phyloP scores from a whole-genome alignment of 257 asterid species.

The Petunia axillaris region DNA sequence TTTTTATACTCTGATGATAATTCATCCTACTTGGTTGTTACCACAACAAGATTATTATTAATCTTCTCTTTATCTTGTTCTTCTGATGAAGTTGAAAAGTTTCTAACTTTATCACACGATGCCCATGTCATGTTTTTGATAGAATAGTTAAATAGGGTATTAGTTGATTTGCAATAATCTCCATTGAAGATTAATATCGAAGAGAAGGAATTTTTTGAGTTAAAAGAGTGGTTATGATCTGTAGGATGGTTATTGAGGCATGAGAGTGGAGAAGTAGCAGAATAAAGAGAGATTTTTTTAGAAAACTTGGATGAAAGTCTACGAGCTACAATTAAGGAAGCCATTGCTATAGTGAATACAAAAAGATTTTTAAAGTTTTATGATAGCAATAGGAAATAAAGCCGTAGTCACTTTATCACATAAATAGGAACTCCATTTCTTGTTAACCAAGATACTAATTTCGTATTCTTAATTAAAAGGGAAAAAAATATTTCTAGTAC shows the following conservation, averaged over 20 bases:
- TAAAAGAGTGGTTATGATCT: no score
- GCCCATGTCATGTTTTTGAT: background rate
- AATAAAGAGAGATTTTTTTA: background rate
- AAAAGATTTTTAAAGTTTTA: no score
- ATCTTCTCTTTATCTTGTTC: background rate
- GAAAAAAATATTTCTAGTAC: no score
- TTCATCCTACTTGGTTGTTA: no score
- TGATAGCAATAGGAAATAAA: no score
- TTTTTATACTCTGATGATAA: background rate
- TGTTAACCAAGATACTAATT: no score
- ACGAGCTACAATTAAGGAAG: background rate
- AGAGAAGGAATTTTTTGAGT: background rate
- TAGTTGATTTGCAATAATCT: background rate
- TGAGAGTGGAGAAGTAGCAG: no score
- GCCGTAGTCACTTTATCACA: no score
- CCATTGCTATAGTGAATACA: background rate
- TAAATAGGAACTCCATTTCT: no score
- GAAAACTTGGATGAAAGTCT: background rate
- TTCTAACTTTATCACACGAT: background rate
- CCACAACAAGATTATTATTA: no score
- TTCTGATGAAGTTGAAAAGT: background rate
- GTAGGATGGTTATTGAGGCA: no score
- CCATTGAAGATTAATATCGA: background rate
- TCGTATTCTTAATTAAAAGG: no score
- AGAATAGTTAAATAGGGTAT: background rate